These are phyloP conservation scores for Camellia lanceoleosa DNA, from an alignment of 148 eudicot species.

Conservation along the genomic window DNA sequence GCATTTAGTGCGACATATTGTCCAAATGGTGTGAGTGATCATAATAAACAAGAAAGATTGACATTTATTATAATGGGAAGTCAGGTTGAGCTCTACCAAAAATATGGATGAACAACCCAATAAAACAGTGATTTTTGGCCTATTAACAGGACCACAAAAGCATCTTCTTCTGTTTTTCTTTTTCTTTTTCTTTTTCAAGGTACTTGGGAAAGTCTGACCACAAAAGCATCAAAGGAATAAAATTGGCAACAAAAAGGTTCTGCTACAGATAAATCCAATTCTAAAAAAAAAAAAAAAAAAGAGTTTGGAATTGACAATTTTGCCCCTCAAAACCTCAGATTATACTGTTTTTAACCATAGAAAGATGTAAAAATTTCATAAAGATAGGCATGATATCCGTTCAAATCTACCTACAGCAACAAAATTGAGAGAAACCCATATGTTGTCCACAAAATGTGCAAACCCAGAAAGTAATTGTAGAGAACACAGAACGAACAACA, in stretches of 20 bases:
- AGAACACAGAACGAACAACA: no score
- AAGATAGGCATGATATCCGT: no score
- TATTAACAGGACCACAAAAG: not conserved
- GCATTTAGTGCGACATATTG: not conserved
- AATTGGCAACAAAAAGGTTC: not conserved
- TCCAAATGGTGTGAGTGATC: not conserved
- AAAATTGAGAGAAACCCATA: no score
- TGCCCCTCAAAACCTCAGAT: not conserved
- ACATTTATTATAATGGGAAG: not conserved
- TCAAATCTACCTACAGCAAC: no score
- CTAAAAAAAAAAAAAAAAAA: not conserved
- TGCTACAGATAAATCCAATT: not conserved
- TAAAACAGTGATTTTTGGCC: not conserved
- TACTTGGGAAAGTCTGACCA: no score
- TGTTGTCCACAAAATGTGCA: no score
- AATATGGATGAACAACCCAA: not conserved
- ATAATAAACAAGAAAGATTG: not conserved
- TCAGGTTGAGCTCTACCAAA: not conserved
- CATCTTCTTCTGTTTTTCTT: no score
- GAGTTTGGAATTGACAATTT: not conserved
- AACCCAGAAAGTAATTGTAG: no score
- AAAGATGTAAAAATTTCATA: no score
- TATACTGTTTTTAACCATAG: no score
- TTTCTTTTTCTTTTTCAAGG: not conserved
- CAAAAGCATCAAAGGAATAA: not conserved